A percentile compares a stretch with the other conserved stretches of the same genome.
phyloP scores from a whole-genome alignment of 2,329 filamentous ascomycete genomes.

The Colletotrichum tropicale region DNA sequence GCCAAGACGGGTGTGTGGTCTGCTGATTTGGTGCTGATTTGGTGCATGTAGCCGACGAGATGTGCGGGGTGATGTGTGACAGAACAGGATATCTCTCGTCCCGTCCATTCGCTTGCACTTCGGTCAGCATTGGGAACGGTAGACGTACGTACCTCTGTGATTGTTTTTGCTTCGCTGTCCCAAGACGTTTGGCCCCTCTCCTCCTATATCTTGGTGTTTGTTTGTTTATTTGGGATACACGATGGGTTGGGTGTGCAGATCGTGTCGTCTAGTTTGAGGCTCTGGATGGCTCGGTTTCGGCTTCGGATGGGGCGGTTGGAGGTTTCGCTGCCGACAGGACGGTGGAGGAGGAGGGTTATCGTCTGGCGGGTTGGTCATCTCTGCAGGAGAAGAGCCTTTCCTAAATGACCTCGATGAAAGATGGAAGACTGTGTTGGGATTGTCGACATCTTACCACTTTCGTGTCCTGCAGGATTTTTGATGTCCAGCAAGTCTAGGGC shows the following conservation, averaged over 20 bases:
- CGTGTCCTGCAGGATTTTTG: no score
- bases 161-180: neutral
- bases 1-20: neutral
- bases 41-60: neutral
- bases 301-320: neutral
- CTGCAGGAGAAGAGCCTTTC: neutral
- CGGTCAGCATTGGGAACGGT: neutral
- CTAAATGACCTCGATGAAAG: accelerated
- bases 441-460: neutral
- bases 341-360: no score
- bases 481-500: neutral
- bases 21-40: neutral
- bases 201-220: neutral
- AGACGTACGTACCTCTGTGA: neutral
- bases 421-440: neutral
- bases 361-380: no score
- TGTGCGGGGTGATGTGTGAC: neutral
- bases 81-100: neutral
- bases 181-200: neutral
- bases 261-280: neutral
- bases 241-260: neutral
- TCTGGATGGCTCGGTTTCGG: neutral
- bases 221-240: neutral
- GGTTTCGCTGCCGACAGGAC: neutral
- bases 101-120: neutral